Base-by-base conservation (phyloP, 495 filamentous ascomycete genomes). In the Hyaloscypha variabilis region DNA sequence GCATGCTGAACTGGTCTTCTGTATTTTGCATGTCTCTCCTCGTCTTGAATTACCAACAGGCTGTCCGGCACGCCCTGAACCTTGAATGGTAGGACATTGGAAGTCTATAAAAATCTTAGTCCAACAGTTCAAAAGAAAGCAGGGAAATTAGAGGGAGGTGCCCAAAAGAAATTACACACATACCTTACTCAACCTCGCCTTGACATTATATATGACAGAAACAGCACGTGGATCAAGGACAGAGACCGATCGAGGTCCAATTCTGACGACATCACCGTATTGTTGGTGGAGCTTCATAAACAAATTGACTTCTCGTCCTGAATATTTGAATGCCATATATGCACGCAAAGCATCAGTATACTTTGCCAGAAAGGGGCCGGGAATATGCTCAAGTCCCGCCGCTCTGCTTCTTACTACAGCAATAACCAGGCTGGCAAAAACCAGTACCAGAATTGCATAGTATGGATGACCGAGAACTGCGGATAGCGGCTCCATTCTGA, bases 251-350 rank as follows among this genome's bases (percentile, higher is more conserved):
- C 73, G 73, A 3, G 77, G 80, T 1, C 76, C 78, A 36, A 77
- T 78, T 2, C 79, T 71, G 10, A 85, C 77, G 50, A 81, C 76
- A 36, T 76, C 73, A 0, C 83, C 82, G 69, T 83, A 78, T 58
- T 76, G 71, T 21, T 71, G 21, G 31, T 36, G 31, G 13, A 36
- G 31, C 13, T 36, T 36, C 31, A 36, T 36, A 13, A 6, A 36
- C 31, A 36, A 36, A 36, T 36, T 36, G 31, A 36, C 31, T 36
- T 36, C 31, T 64, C 84, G 82, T 1, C 82, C 73, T 8, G 19
- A 19, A 24, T 29, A 19, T 21, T 19, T 24, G 28, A 57, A 65
- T 8, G 63, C 30, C 10, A 36, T 14, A 25, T 50, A 65, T 8
- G 26, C 42, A 23, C 63, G 29, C 63, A 52, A 65, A 0, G 55